These are phyloP conservation scores for Pythium volutum DNA, from an alignment of 352 stramenopile species.

Conservation along the genomic window DNA sequence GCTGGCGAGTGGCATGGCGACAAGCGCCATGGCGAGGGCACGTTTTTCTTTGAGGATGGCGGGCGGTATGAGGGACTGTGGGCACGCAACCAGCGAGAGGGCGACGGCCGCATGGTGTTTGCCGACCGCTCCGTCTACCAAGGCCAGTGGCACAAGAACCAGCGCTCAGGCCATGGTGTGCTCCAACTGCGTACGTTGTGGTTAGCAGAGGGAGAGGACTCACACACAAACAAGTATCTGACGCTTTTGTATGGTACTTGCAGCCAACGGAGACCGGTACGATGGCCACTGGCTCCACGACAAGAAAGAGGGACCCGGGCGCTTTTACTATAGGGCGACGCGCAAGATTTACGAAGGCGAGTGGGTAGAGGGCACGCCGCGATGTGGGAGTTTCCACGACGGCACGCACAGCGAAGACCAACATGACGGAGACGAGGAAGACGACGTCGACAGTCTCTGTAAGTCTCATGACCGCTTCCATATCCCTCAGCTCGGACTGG, in stretches of 20 bases:
- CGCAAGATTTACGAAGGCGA: conserved; percentile 88
- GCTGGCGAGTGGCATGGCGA: conserved; percentile 74
- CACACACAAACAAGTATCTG: too few species aligned
- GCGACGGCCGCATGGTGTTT: conserved; percentile 76
- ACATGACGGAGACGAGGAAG: conserved; percentile 22
- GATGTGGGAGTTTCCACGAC: conserved; percentile 74
- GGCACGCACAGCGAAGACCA: conserved; percentile 12
- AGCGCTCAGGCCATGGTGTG: conserved; percentile 69
- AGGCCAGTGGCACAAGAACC: conserved; percentile 71
- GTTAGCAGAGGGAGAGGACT: background rate
- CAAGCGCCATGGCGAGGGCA: conserved; percentile 74
- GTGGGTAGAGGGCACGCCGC: conserved; percentile 75
- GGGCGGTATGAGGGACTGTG: conserved; percentile 81
- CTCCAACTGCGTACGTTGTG: conserved; percentile 51
- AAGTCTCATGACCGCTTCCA: conserved; percentile 45
- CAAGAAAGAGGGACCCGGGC: conserved; percentile 85
- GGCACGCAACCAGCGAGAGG: conserved; percentile 71
- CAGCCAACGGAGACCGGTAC: conserved; percentile 84
- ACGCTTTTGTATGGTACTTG: background rate
- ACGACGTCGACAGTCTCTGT: conserved; percentile 4
- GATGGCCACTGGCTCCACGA: conserved; percentile 86
- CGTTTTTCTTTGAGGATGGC: conserved; percentile 81
- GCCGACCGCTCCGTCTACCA: conserved; percentile 87
- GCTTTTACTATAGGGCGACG: conserved; percentile 82
- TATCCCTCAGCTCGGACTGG: conserved; percentile 76